Percentiles rank a stretch among this genome's conserved stretches.
Evolutionary conservation across 2,329 filamentous ascomycete species (phyloP).

Genomic region (Ophiocordyceps camponoti-floridani): DNA sequence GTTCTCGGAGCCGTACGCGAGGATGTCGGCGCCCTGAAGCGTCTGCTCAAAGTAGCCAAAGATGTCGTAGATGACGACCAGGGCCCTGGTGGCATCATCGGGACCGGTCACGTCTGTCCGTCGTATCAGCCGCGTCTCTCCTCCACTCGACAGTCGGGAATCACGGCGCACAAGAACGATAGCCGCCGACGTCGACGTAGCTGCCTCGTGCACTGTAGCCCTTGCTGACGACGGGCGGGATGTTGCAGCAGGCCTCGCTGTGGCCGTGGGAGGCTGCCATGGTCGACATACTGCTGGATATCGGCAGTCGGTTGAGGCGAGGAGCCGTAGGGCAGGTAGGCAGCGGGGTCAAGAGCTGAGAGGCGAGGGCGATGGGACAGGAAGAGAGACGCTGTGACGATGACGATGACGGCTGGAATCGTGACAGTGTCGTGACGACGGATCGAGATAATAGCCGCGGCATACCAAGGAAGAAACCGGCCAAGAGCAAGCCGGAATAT

Average conservation of each 20-base stretch:
- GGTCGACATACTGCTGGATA: constrained; percentile 21
- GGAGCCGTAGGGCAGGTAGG: neutral
- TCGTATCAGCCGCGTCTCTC: no score
- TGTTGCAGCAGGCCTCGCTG: constrained; percentile 37
- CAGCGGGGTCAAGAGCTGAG: neutral
- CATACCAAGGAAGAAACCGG: no score
- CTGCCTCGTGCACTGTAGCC: constrained; percentile 36
- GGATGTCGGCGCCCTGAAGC: constrained; percentile 50
- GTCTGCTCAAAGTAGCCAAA: constrained; percentile 56
- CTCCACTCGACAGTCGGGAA: no score
- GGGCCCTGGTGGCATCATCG: constrained; percentile 32
- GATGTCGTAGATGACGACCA: constrained; percentile 48
- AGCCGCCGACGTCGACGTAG: constrained; percentile 36
- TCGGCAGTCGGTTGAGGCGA: neutral
- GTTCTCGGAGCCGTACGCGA: constrained; percentile 34
- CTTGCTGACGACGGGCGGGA: constrained; percentile 37
- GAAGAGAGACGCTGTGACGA: no score
- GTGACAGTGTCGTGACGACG: no score
- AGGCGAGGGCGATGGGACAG: neutral
- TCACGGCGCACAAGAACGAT: constrained; percentile 27
- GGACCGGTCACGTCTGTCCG: constrained; percentile 27
- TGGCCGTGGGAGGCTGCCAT: constrained; percentile 35
- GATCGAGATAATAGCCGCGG: no score
- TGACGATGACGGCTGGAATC: no score
- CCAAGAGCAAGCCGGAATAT: no score